Conservation (phyloP, 305 asterid species). For the Fraxinus latifolia region DNA sequence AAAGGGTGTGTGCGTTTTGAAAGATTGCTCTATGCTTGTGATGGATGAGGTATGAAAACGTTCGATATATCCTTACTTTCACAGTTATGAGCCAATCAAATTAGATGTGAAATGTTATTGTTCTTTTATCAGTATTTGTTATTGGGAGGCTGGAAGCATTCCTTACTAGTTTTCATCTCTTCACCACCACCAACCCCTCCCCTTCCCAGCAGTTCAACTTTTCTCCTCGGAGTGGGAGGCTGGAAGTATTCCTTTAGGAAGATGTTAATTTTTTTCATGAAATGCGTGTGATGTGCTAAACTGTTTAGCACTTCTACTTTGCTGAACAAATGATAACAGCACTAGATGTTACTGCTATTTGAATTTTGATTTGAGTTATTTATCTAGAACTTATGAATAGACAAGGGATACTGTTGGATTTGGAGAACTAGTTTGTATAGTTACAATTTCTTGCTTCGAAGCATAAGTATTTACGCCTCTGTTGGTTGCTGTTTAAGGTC, state of each 20-base stretch:
- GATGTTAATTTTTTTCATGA: background rate
- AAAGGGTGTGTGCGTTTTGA: constrained; percentile 72
- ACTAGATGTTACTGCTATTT: background rate
- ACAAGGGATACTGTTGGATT: background rate
- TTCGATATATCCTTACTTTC: constrained; percentile 10
- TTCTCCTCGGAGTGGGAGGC: background rate
- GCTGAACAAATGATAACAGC: background rate
- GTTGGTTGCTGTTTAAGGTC: constrained; percentile 2
- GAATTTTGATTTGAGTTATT: background rate
- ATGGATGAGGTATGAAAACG: constrained; percentile 77
- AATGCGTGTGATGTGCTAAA: background rate
- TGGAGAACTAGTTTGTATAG: background rate
- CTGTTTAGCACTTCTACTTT: background rate
- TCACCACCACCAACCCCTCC: background rate
- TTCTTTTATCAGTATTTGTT: background rate
- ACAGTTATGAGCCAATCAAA: background rate
- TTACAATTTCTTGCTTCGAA: background rate
- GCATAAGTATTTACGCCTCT: background rate
- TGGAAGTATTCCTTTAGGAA: background rate
- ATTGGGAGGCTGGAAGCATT: background rate
- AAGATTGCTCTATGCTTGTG: constrained; percentile 67
- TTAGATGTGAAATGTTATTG: background rate
- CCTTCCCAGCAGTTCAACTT: background rate
- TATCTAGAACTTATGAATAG: background rate
- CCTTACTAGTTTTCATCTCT: background rate